Percentiles rank a stretch among this genome's conserved stretches.
Evolutionary conservation across 164 flowering plant species (phyloP).

Genomic region (Sedum album): DNA sequence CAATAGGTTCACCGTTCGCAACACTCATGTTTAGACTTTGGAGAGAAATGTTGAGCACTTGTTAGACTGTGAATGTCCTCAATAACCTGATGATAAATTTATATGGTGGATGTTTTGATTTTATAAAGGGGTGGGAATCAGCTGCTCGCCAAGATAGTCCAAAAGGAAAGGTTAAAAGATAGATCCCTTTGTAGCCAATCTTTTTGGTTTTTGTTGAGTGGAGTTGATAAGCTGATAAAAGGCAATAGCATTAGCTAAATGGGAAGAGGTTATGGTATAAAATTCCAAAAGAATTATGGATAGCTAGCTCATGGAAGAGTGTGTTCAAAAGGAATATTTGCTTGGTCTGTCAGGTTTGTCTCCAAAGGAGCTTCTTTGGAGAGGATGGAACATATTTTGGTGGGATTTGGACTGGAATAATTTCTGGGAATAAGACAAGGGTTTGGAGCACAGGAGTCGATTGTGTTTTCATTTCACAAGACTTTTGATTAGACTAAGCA

Average conservation of each 20-base stretch:
- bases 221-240: constrained; percentile 18
- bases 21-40: constrained; percentile 15
- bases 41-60: background rate
- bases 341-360: constrained; percentile 36
- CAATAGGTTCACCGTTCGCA: constrained; percentile 15
- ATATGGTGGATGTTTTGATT: constrained; percentile 1
- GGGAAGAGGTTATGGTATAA: constrained; percentile 21
- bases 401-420: constrained; percentile 8
- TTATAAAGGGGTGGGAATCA: constrained; percentile 35
- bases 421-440: background rate
- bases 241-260: constrained; percentile 20
- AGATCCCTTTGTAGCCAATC: constrained; percentile 19
- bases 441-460: background rate
- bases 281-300: constrained; percentile 31
- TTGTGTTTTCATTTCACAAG: no score
- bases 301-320: constrained; percentile 47
- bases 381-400: constrained; percentile 23
- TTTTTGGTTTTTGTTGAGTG: constrained; percentile 17
- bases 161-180: constrained; percentile 33
- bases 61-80: background rate
- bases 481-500: constrained; percentile 3
- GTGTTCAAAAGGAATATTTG: constrained; percentile 38
- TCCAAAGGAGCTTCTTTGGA: constrained; percentile 26
- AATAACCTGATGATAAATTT: background rate
- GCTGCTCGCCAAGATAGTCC: constrained; percentile 36